Base-by-base conservation (phyloP, 225 moss, liverwort and hornwort genomes). In the Bryoerythrophyllum caledonicum region DNA sequence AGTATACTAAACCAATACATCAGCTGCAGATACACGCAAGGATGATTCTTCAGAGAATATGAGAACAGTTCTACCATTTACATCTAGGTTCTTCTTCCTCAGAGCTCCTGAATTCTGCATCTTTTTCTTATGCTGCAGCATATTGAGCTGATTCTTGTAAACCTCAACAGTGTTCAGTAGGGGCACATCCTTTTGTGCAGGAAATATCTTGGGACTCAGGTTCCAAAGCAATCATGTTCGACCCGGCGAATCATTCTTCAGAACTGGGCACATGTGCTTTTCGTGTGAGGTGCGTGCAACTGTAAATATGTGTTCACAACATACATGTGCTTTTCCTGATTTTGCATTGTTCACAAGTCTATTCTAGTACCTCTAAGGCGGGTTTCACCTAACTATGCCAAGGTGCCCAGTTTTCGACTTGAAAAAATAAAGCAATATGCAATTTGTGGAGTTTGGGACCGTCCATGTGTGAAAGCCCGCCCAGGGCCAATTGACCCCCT, bases 121-220 rank as follows among this genome's bases (percentile, higher is more conserved):
- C 61, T 54, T 20, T 43, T 54, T 46, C 56, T 32, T 20, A 64
- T 32, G 72, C 44, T 13, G 1, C 76, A 55, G 81, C 67, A 77
- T 67, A 77, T 55, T 46, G 6, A 49, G 48, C 6, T 6, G 34
- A 43, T 72, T 66, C 59, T 27, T 38, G 38, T 38, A 38, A 38
- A 7, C 52, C 7, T 52, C 13, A 52, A 52, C 52, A 52, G 17
- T 23, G 23, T 23, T 55, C 2, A 23, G 54, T 1, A 27, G 51
- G 7, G 30, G 30, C 68, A 13, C n/a, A 52, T n/a, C 68, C 30
- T 30, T 12, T 20, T 68, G 32, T 32, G 52, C 11, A 51, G n/a
- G 32, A 49, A 68, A 49, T 26, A 66, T 27, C 26, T 26, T 27
- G 8, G 9, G 44, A 46, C 24, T 27, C 43, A 44, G 9, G 25